phyloP scores from a whole-genome alignment of 202 grass and related monocot species.

The Brachypodium distachyon region DNA sequence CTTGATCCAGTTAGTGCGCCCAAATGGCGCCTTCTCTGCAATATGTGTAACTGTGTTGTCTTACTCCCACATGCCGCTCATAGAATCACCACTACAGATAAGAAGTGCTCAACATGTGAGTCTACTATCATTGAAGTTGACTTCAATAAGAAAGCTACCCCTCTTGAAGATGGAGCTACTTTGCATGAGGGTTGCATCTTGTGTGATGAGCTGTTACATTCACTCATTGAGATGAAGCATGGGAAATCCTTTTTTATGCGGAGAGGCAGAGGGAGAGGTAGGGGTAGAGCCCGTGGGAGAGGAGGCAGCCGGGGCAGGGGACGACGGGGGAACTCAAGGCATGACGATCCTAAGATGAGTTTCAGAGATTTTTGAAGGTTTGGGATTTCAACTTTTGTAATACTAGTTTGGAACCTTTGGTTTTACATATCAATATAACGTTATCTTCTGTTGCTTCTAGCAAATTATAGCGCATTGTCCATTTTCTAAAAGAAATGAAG shows the following conservation, averaged over 20 bases:
- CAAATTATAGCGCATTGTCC: background rate
- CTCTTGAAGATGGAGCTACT: conserved; percentile 63
- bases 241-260: conserved; percentile 70
- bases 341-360: conserved; percentile 91
- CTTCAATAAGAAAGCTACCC: conserved; percentile 97
- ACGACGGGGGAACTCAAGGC: conserved; percentile 32
- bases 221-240: conserved; percentile 87
- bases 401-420: background rate
- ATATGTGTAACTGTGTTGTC: conserved; percentile 82
- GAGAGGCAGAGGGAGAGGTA: conserved; percentile 61
- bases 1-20: conserved; percentile 94
- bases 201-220: conserved; percentile 94
- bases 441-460: background rate
- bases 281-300: conserved; percentile 48
- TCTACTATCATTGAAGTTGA: conserved; percentile 92
- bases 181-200: conserved; percentile 87
- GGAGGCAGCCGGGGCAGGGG: conserved; percentile 44
- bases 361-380: conserved; percentile 74
- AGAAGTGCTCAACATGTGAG: conserved; percentile 65
- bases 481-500: background rate
- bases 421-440: background rate
- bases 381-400: too few species aligned
- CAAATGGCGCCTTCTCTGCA: conserved; percentile 92
- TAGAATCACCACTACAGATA: conserved; percentile 62
- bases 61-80: conserved; percentile 79